Base-by-base conservation (phyloP, 2,329 filamentous ascomycete species). In the Cladosporium colombiae region DNA sequence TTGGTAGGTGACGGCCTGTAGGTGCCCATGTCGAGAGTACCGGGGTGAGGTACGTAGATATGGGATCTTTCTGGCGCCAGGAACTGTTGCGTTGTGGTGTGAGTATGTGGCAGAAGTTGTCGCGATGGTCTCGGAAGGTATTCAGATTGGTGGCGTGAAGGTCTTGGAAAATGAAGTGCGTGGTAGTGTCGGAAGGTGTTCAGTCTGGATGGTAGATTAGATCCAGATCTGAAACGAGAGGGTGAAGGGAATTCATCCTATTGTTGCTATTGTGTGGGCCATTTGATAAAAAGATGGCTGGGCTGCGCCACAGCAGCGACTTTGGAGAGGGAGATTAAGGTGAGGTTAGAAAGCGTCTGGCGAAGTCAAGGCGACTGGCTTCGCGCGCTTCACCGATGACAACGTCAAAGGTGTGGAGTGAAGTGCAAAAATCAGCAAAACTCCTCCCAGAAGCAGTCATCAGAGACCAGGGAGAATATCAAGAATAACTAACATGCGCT, bases 231-330 rank as follows among this genome's bases (percentile, higher is more conserved):
- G 14, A 31, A 29, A 53, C 14, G 8, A 21, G 53, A 21, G 14
- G 18, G n/a, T 37, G 29, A 21, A 31, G 18, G 18, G n/a, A 16
- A 14, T 13, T 21, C 53, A 35, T 56, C 8, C 29, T 35, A 37
- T 56, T 56, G 53, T 56, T n/a, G 13, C 29, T 37, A 56, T 31
- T 56, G 53, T 56, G 53, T 21, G 50, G 5, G 53, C n/a, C 31
- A 21, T 21, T 37, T 18, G 13, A 14, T n/a, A 46, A 46, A 35
- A 11, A n/a, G 18, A n/a, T 56, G 53, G 53, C 40, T 29, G 50
- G 25, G 50, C 27, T 18, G 53, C 53, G 27, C 53, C 27, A 33
- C 53, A 56, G 31, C 25, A 53, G 50, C 31, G 50, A 53, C 50
- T 56, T 35, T 16, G n/a, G n/a, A 37, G 53, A 56, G 53, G 53